Percentiles rank a stretch among this genome's conserved stretches.
phyloP scores from a whole-genome alignment of 2,329 filamentous ascomycete genomes.

The Leptographium procerum region DNA sequence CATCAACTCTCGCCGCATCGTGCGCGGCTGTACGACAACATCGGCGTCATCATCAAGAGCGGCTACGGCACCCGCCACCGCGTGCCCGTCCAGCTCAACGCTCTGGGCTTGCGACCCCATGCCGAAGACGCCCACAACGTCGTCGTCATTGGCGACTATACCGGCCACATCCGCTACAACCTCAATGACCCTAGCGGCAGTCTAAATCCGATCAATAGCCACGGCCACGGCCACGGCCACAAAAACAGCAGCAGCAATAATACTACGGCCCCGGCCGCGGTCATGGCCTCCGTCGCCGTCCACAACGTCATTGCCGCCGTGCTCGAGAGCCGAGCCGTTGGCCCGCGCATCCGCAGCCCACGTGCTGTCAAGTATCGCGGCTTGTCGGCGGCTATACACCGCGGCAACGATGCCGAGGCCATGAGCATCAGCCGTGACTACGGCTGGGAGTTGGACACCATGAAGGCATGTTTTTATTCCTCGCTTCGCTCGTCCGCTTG shows the following conservation, averaged over 20 bases:
- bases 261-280: too few relatives aligned
- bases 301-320: conserved; percentile 28
- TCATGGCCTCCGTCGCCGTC: conserved; percentile 17
- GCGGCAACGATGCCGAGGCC: conserved; percentile 26
- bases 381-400: conserved; percentile 26
- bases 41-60: conserved; percentile 43
- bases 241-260: conserved; percentile 1
- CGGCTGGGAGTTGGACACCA: conserved; percentile 38
- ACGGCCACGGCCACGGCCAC: neutral
- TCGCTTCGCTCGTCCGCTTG: neutral
- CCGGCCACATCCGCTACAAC: conserved; percentile 15
- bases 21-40: conserved; percentile 26
- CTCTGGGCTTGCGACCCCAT: conserved; percentile 27
- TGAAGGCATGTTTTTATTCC: conserved; percentile 26
- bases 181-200: neutral
- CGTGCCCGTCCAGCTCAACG: conserved; percentile 33
- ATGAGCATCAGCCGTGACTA: conserved; percentile 24
- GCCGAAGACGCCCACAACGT: conserved; percentile 28
- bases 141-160: conserved; percentile 41
- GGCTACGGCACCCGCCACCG: conserved; percentile 42
- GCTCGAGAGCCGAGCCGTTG: conserved; percentile 19
- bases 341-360: conserved; percentile 19
- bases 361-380: conserved; percentile 29
- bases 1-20: conserved; percentile 12
- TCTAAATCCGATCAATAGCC: too few relatives aligned